phyloP scores from a whole-genome alignment of 768 basidiomycete species.

The Tricholoma terreum region DNA sequence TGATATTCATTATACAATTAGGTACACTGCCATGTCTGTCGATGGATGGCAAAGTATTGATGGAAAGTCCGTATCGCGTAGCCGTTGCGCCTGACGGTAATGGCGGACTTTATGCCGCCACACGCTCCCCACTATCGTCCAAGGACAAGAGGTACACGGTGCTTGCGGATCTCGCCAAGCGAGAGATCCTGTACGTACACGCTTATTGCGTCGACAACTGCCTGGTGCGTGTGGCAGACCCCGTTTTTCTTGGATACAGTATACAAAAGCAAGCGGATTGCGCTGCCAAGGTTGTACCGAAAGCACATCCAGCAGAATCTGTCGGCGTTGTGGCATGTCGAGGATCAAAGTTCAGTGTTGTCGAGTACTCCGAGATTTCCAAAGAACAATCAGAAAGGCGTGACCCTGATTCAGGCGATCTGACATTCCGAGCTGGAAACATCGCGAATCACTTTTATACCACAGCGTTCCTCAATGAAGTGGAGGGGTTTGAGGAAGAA shows the following conservation, averaged over 20 bases:
- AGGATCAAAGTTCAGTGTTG: conserved; percentile 83
- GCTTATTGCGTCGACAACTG: conserved; percentile 99
- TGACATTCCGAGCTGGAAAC: conserved; percentile 92
- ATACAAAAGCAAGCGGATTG: conserved; percentile 86
- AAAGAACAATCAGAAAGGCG: conserved; percentile 81
- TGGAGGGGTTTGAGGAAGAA: conserved; percentile 78
- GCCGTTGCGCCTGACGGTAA: conserved; percentile 99
- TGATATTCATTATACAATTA: conserved; percentile 28
- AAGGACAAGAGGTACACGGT: conserved; percentile 65
- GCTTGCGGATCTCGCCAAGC: conserved; percentile 74
- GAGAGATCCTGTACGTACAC: conserved; percentile 85
- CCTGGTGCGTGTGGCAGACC: conserved; percentile 95
- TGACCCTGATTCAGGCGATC: conserved; percentile 64
- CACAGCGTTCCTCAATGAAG: conserved; percentile 71
- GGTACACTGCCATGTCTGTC: conserved; percentile 95
- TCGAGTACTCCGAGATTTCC: conserved; percentile 97
- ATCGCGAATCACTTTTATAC: conserved; percentile 99
- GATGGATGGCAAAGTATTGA: conserved; percentile 89
- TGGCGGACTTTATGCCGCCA: conserved; percentile 94
- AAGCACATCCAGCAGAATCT: conserved; percentile 79
- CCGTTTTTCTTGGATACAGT: conserved; percentile 94
- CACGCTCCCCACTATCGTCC: conserved; percentile 69
- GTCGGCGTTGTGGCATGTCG: conserved; percentile 92
- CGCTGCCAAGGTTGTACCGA: conserved; percentile 95
- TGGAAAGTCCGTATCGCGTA: conserved; percentile 72